Conservation (phyloP, 441 rosid species). For the Jatropha podagrica region DNA sequence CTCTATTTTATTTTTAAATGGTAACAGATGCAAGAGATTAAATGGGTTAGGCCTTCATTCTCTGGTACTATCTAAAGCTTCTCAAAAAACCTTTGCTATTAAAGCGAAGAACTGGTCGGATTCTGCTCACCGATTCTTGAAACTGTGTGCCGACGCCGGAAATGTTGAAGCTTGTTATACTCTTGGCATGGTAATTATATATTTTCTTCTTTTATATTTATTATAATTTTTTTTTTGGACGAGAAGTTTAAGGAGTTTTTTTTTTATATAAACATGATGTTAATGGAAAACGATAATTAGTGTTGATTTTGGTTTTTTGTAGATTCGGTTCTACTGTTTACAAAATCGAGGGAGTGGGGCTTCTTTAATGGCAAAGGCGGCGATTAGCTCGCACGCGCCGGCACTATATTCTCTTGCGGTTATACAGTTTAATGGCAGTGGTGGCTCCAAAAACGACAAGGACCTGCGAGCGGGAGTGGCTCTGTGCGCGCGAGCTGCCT, state of each 20-base stretch:
- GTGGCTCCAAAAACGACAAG: slow-evolving; percentile 82
- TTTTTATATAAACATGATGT: background rate
- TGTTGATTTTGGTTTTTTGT: slow-evolving; percentile 13
- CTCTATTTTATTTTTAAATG: background rate
- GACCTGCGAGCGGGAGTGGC: slow-evolving; percentile 93
- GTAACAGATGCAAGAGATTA: slow-evolving; percentile 80
- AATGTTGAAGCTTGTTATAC: slow-evolving; percentile 81
- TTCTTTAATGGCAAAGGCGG: slow-evolving; percentile 92
- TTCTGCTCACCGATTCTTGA: slow-evolving; percentile 70
- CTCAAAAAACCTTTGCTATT: slow-evolving; percentile 53
- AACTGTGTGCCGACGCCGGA: slow-evolving; percentile 78
- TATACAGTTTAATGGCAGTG: slow-evolving; percentile 95
- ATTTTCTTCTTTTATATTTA: background rate
- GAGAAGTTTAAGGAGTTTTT: background rate
- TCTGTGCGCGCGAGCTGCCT: slow-evolving; percentile 85
- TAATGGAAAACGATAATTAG: background rate
- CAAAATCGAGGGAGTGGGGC: slow-evolving; percentile 89
- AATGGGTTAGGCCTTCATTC: slow-evolving; percentile 52
- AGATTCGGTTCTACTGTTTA: slow-evolving; percentile 95
- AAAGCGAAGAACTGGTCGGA: slow-evolving; percentile 76
- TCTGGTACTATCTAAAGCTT: slow-evolving; percentile 59
- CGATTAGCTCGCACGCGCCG: slow-evolving; percentile 80
- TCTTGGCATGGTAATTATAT: slow-evolving; percentile 74
- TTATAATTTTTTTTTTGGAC: background rate
- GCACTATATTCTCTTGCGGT: slow-evolving; percentile 81